Percentiles rank a stretch among this genome's conserved stretches.
Conservation (phyloP, 106 monocot genomes). For the Apostasia shenzhenica region DNA sequence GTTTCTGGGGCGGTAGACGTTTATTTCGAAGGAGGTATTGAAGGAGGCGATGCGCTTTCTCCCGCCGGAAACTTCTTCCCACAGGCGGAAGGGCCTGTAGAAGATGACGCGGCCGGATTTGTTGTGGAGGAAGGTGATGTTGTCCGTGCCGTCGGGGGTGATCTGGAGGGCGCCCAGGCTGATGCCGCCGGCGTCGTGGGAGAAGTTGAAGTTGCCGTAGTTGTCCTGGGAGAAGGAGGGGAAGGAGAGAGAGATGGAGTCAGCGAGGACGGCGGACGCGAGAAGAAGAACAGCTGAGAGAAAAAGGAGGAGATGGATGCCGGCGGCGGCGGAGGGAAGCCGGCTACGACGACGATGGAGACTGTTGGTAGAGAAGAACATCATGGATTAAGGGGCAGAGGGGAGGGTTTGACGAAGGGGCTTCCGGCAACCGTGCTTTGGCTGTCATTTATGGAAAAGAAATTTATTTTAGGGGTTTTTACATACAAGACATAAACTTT, state of each 20-base stretch:
- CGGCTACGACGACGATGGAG: too few species aligned
- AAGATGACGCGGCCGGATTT: constrained; percentile 43
- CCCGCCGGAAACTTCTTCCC: background rate
- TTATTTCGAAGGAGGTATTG: constrained; percentile 49
- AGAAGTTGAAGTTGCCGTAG: constrained; percentile 6
- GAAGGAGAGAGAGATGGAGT: constrained; percentile 1
- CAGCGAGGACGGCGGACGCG: background rate
- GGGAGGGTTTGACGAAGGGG: too few species aligned
- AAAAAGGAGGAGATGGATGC: background rate
- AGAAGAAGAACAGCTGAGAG: background rate
- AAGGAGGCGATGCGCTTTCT: constrained; percentile 44
- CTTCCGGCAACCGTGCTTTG: too few species aligned
- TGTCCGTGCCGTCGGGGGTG: constrained; percentile 24
- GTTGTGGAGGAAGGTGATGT: constrained; percentile 15
- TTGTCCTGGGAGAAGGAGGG: constrained; percentile 2
- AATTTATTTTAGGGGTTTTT: too few species aligned
- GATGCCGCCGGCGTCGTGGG: constrained; percentile 1
- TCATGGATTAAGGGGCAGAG: too few species aligned
- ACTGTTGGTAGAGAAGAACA: too few species aligned
- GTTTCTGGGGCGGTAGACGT: constrained; percentile 26
- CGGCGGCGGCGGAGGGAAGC: too few species aligned
- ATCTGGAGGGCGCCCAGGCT: constrained; percentile 25
- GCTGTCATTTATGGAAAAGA: too few species aligned
- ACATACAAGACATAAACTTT: too few species aligned
- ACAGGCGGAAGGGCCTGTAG: constrained; percentile 25